Evolutionary conservation across 257 asterid genomes (phyloP).

Genomic region (Przewalskia tangutica): DNA sequence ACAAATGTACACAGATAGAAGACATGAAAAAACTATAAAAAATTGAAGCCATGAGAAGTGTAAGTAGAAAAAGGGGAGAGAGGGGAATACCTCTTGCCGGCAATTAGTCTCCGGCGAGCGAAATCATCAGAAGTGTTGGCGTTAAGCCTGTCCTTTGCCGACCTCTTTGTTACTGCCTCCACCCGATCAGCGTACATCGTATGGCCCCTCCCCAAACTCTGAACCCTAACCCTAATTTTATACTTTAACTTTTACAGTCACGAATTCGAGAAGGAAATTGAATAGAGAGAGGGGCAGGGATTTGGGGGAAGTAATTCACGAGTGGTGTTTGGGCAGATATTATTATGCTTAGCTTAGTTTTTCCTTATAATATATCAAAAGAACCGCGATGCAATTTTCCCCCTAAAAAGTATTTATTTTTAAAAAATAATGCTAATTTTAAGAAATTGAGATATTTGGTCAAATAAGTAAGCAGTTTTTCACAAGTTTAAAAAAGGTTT

Average conservation of each 20-base stretch:
- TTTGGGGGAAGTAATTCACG: background rate
- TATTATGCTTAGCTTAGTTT: background rate
- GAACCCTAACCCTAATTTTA: constrained; percentile 5
- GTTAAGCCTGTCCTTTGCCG: constrained; percentile 69
- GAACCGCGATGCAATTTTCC: background rate
- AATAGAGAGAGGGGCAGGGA: background rate
- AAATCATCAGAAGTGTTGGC: constrained; percentile 35
- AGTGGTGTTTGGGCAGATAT: background rate
- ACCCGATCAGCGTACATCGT: constrained; percentile 80
- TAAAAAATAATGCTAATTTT: too few species aligned
- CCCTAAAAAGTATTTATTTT: too few species aligned
- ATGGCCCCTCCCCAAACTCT: constrained; percentile 1
- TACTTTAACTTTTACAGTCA: background rate
- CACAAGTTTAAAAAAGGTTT: too few species aligned
- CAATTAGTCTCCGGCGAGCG: constrained; percentile 40
- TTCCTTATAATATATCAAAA: background rate
- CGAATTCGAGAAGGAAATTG: background rate
- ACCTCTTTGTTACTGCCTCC: constrained; percentile 51
- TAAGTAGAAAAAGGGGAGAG: background rate
- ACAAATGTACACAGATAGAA: background rate
- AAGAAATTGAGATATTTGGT: too few species aligned
- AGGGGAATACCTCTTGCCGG: constrained; percentile 50
- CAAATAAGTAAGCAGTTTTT: too few species aligned
- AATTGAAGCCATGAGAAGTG: background rate
- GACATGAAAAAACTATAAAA: too few species aligned